phyloP scores from a whole-genome alignment of 2,329 filamentous ascomycete genomes.

The Claviceps monticola region DNA sequence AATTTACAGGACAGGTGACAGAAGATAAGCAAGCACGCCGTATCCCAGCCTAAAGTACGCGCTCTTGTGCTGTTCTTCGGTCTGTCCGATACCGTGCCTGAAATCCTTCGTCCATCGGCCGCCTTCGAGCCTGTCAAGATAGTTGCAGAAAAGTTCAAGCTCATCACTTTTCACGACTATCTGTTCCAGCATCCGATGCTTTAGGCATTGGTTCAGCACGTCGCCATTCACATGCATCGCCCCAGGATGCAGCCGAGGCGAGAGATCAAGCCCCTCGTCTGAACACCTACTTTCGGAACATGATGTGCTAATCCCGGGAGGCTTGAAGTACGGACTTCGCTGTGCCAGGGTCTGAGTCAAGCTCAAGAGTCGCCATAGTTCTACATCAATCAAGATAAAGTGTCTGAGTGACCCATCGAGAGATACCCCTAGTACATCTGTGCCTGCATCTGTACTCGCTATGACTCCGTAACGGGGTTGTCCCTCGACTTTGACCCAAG shows the following conservation, averaged over 20 bases:
- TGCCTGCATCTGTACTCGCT: slow-evolving; percentile 27
- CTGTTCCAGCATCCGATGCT: slow-evolving; percentile 29
- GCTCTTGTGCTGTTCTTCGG: slow-evolving; percentile 11
- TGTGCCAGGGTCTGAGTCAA: slow-evolving; percentile 59
- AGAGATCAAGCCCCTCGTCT: slow-evolving; percentile 12
- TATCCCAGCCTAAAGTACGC: slow-evolving; percentile 37
- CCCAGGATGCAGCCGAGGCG: slow-evolving; percentile 27
- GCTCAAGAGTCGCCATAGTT: slow-evolving; percentile 54
- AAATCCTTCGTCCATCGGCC: slow-evolving; percentile 26
- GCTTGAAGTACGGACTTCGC: slow-evolving; percentile 31
- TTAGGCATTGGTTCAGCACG: slow-evolving; percentile 41
- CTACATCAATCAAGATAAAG: slow-evolving; percentile 49
- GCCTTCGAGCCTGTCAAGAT: slow-evolving; percentile 35
- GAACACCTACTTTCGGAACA: slow-evolving; percentile 9
- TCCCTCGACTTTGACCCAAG: slow-evolving; percentile 29
- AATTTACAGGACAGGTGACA: slow-evolving; percentile 34
- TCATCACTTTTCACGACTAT: slow-evolving; percentile 22
- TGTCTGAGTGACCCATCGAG: slow-evolving; percentile 58
- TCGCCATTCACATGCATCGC: slow-evolving; percentile 57
- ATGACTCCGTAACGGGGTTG: slow-evolving; percentile 27
- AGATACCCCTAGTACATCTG: slow-evolving; percentile 48
- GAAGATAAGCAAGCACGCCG: slow-evolving; percentile 37
- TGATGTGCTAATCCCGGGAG: slow-evolving; percentile 10
- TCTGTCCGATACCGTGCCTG: slow-evolving; percentile 7
- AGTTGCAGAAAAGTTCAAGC: slow-evolving; percentile 29